These are phyloP conservation scores for Hypoxylon lienhwacheense DNA, from an alignment of 495 filamentous ascomycete species.

Conservation along the genomic window DNA sequence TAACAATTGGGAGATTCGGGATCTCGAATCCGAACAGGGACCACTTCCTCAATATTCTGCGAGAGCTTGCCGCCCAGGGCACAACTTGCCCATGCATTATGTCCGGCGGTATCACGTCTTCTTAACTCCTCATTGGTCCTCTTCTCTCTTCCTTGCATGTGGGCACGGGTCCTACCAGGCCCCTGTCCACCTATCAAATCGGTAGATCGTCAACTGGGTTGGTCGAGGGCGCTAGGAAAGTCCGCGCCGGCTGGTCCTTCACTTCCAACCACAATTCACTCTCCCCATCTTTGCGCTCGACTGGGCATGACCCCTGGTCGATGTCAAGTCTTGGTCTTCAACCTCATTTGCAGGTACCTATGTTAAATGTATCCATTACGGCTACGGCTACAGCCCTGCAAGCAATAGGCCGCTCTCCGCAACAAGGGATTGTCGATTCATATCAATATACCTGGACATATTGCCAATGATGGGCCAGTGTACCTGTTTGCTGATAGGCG, in stretches of 20 bases:
- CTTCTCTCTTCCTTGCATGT: conserved; percentile 27
- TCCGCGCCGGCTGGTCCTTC: conserved; percentile 32
- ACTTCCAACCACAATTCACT: conserved; percentile 30
- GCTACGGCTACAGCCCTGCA: conserved; percentile 21
- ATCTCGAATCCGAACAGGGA: conserved; percentile 18
- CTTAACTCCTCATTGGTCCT: conserved; percentile 28
- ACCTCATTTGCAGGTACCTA: conserved; percentile 29
- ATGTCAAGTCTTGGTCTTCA: conserved; percentile 25
- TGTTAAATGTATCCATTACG: conserved; percentile 17
- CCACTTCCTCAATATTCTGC: conserved; percentile 15
- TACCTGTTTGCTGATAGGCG: conserved; percentile 14
- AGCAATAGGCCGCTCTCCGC: conserved; percentile 23
- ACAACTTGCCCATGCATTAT: conserved; percentile 33
- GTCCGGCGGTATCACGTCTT: conserved; percentile 34
- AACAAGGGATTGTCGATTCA: conserved; percentile 14
- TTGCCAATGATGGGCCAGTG: conserved; percentile 11
- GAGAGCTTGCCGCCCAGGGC: conserved; percentile 38
- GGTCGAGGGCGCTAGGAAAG: conserved; percentile 26
- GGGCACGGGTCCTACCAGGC: conserved; percentile 33
- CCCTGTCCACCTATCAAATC: conserved; percentile 35
- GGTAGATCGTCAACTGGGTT: conserved; percentile 36
- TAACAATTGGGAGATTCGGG: conserved; percentile 14
- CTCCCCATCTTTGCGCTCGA: conserved; percentile 32
- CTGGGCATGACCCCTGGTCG: conserved; percentile 28
- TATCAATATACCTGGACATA: conserved; percentile 13